Evolutionary conservation across 768 basidiomycete species (phyloP).

Genomic region (Lentinula aciculospora): DNA sequence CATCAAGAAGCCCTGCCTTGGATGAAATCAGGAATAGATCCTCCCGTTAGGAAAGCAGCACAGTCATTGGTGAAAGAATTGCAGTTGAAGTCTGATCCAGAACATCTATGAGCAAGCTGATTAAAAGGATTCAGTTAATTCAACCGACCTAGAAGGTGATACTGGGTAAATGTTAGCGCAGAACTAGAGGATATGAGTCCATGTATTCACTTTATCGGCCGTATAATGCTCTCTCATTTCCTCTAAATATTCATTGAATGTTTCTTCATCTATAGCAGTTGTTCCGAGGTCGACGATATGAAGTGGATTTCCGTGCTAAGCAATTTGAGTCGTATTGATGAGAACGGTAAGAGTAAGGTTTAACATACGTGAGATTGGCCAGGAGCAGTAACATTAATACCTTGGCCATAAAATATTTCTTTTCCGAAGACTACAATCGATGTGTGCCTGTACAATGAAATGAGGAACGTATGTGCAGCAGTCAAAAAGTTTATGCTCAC

Average conservation of each 20-base stretch:
- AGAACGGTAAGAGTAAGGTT: background rate
- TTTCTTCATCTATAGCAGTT: conserved; percentile 77
- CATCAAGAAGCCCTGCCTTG: conserved; percentile 47
- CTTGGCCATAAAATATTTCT: conserved; percentile 89
- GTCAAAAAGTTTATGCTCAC: conserved; percentile 34
- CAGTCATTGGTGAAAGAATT: conserved; percentile 92
- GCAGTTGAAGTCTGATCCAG: conserved; percentile 76
- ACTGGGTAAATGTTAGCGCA: conserved; percentile 35
- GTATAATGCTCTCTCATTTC: conserved; percentile 80
- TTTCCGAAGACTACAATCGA: conserved; percentile 83
- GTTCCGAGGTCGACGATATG: conserved; percentile 71
- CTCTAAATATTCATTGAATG: conserved; percentile 77
- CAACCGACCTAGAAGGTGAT: conserved; percentile 71
- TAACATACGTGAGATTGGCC: conserved; percentile 76
- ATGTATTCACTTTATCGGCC: conserved; percentile 68
- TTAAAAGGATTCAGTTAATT: background rate
- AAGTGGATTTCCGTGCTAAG: conserved; percentile 70
- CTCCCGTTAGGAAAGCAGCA: conserved; percentile 81
- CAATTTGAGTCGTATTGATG: background rate
- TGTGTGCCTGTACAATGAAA: conserved; percentile 59
- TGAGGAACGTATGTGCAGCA: background rate
- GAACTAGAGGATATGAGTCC: background rate
- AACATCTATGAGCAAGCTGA: background rate
- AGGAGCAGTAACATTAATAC: conserved; percentile 65
- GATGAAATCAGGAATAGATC: conserved; percentile 75